A percentile compares a stretch with the other conserved stretches of the same genome.
phyloP scores from a whole-genome alignment of 208 protist genomes.

The Naegleria lovaniensis region DNA sequence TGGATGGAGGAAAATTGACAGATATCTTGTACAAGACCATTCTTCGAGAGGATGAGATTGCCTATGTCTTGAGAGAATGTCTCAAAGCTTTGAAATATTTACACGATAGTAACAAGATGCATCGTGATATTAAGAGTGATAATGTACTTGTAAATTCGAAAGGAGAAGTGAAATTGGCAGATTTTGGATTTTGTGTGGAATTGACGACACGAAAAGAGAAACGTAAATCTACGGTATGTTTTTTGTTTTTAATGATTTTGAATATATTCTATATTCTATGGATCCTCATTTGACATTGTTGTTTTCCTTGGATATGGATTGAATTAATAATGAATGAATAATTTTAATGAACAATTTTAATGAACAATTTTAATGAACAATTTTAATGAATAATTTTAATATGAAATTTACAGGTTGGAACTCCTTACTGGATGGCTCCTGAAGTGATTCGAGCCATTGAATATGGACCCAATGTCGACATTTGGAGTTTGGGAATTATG shows the following conservation, averaged over 20 bases:
- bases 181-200: constrained; percentile 61
- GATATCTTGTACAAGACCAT: constrained; percentile 61
- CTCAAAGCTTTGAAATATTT: constrained; percentile 60
- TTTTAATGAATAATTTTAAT: constrained; percentile 55
- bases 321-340: too few species aligned
- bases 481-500: constrained; percentile 52
- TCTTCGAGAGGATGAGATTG: constrained; percentile 53
- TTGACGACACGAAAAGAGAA: constrained; percentile 37
- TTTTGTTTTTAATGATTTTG: too few species aligned
- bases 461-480: constrained; percentile 37
- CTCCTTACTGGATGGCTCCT: constrained; percentile 71
- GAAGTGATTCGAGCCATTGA: constrained; percentile 50
- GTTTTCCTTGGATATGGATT: too few species aligned
- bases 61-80: constrained; percentile 49
- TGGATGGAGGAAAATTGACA: constrained; percentile 53
- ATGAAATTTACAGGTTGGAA: constrained; percentile 77
- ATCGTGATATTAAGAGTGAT: constrained; percentile 49
- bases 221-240: not conserved
- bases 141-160: constrained; percentile 44
- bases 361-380: constrained; percentile 45
- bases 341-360: too few species aligned
- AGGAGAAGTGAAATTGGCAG: constrained; percentile 45
- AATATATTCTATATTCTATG: too few species aligned
- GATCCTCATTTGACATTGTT: too few species aligned
- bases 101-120: constrained; percentile 53